Evolutionary conservation across 352 stramenopile species (phyloP).

Genomic region (Pseudoperonospora humuli): DNA sequence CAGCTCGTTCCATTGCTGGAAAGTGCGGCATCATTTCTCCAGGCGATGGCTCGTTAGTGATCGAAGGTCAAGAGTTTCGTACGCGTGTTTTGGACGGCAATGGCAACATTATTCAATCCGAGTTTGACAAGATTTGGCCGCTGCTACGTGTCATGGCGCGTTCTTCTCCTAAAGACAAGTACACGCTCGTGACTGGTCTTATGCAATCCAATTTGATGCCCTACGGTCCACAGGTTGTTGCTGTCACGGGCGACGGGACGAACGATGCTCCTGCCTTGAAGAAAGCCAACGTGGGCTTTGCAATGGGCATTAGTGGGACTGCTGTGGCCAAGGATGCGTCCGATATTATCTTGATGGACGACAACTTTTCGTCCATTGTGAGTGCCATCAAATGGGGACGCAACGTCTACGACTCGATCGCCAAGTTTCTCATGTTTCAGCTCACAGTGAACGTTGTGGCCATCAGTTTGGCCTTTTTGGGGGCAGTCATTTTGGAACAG

Average conservation of each 20-base stretch:
- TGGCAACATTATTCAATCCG: constrained; percentile 66
- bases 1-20: constrained; percentile 65
- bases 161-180: constrained; percentile 95
- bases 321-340: constrained; percentile 92
- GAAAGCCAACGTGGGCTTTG: constrained; percentile 94
- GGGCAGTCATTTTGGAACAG: constrained; percentile 65
- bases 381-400: constrained; percentile 93
- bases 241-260: constrained; percentile 94
- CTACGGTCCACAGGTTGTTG: constrained; percentile 85
- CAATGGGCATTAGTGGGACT: constrained; percentile 96
- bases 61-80: constrained; percentile 66
- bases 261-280: constrained; percentile 96
- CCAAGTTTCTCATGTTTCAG: constrained; percentile 98
- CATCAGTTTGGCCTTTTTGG: constrained; percentile 89
- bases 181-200: constrained; percentile 92
- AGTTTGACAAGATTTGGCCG: constrained; percentile 91
- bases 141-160: constrained; percentile 87
- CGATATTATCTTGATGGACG: constrained; percentile 96
- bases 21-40: constrained; percentile 67
- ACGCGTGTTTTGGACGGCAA: constrained; percentile 53
- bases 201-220: constrained; percentile 74
- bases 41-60: constrained; percentile 46
- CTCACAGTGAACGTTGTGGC: constrained; percentile 96
- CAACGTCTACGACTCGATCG: constrained; percentile 95
- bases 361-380: constrained; percentile 96